Evolutionary conservation across 495 filamentous ascomycete genomes (phyloP).

Genomic region (Copromyces sp.): DNA sequence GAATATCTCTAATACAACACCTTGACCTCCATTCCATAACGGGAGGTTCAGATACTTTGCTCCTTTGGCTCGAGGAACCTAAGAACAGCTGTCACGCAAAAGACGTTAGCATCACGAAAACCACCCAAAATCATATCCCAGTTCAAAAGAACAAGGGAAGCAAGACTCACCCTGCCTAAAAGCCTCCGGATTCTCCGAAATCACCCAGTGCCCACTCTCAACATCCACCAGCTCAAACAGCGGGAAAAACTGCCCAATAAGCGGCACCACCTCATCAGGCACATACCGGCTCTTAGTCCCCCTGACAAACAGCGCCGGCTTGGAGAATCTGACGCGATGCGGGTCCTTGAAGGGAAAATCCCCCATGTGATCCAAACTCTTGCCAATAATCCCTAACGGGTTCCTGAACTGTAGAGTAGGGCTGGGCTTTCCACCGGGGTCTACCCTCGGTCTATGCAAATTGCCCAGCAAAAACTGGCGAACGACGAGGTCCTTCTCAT

Average conservation of each 20-base stretch:
- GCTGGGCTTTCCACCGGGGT: not conserved
- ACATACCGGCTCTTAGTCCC: slow-evolving; percentile 81
- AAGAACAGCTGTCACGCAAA: slow-evolving; percentile 38
- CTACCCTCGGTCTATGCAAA: slow-evolving; percentile 41
- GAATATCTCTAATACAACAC: not conserved
- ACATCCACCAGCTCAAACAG: slow-evolving; percentile 69
- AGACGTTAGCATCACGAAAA: not conserved
- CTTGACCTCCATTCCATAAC: not conserved
- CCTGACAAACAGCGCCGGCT: slow-evolving; percentile 72
- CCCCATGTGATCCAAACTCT: slow-evolving; percentile 47
- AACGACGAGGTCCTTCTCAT: slow-evolving; percentile 65
- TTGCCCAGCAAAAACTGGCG: slow-evolving; percentile 95
- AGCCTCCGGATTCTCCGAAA: slow-evolving; percentile 80
- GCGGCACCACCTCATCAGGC: slow-evolving; percentile 74
- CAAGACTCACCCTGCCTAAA: slow-evolving; percentile 63
- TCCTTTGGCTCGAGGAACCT: slow-evolving; percentile 54
- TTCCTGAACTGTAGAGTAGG: slow-evolving; percentile 33
- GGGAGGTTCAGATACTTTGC: slow-evolving; percentile 8
- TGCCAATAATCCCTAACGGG: slow-evolving; percentile 30
- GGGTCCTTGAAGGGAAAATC: slow-evolving; percentile 77
- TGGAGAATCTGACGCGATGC: slow-evolving; percentile 51
- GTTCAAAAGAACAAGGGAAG: not conserved
- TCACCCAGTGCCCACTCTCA: slow-evolving; percentile 88
- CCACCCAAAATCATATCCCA: not conserved
- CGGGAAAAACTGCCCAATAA: slow-evolving; percentile 86